Evolutionary conservation across 305 asterid genomes (phyloP), one percentile per base, ranked within the genome.

Genomic region (Fraxinus baroniana): DNA sequence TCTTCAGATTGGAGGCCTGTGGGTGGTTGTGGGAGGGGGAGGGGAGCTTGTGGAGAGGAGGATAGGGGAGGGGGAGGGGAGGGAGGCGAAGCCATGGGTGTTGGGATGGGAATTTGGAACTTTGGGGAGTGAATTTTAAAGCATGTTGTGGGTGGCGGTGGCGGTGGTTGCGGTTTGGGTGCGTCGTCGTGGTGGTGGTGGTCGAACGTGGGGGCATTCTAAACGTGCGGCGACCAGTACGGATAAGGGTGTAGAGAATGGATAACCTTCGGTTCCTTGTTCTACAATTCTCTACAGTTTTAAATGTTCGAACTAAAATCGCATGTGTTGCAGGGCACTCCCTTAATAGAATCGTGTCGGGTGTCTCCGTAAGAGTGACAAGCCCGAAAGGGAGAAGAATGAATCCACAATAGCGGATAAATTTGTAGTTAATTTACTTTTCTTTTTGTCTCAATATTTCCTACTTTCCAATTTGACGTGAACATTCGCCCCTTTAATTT

Each of bases 51-150:
- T 20, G 57, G 15, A 17, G 41, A 64, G 44, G 80, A 41, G 78
- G 79, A 9, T 1, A 44, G 74, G 68, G 57, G 4, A n/a, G 77
- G 13, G 81, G 79, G 57, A 86, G 83, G 55, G 85, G 82, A 4
- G 91, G 82, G 76, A 57, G 89, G 84, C 36, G 82, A 79, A 52
- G 86, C 49, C 81, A 76, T 82, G 80, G 84, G 60, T 75, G 26
- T 28, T 44, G 81, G 15, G 18, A 4, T 71, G 13, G 18, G 83
- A 74, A 78, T 80, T 76, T 60, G 64, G 32, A 82, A 78, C 75
- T 28, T 39, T 8, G 70, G 74, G 41, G n/a, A 28, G 8, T 77
- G 33, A 20, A 72, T 82, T 62, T 62, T 62, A 82, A 71, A 24
- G 17, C 72, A 57, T 70, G 68, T 28, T 20, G 82, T 24, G 37